Conservation (phyloP, 768 basidiomycete species). For the Mycena sanguinolenta region DNA sequence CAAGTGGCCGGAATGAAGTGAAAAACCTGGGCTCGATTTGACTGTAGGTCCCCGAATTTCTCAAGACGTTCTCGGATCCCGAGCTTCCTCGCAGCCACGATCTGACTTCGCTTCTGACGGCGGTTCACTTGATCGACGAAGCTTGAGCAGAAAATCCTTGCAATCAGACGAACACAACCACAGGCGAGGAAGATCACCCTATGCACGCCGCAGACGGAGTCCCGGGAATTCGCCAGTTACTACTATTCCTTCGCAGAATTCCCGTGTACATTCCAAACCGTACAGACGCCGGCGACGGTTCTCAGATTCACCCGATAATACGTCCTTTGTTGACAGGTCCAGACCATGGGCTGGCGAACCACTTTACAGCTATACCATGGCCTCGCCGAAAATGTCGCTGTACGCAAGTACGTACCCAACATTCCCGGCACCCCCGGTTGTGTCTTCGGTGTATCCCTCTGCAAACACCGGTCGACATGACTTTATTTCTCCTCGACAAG, state of each 20-base stretch:
- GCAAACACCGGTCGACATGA: too few species aligned
- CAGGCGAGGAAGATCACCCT: constrained; percentile 1
- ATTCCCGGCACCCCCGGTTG: not conserved
- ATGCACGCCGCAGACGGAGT: not conserved
- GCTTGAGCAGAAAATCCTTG: not conserved
- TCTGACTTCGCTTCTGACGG: constrained; percentile 21
- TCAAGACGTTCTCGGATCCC: too few species aligned
- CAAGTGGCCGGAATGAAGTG: not conserved
- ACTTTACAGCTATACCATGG: too few species aligned
- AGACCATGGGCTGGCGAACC: too few species aligned
- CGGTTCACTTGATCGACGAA: constrained; percentile 5
- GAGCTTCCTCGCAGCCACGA: not conserved
- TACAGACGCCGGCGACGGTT: not conserved
- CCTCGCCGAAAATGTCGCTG: too few species aligned
- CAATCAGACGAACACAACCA: not conserved
- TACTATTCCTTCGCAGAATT: not conserved
- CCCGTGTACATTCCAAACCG: not conserved
- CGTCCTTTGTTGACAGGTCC: too few species aligned
- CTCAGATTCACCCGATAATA: not conserved
- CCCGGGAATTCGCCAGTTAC: not conserved
- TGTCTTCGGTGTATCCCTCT: too few species aligned
- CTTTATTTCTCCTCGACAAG: not conserved
- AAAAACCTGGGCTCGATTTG: not conserved
- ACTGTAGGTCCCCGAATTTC: not conserved
- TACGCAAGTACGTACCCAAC: not conserved